Percentiles rank a stretch among this genome's conserved stretches.
These are phyloP conservation scores for Blastobotrys terrestris DNA, from an alignment of 805 yeast species.

Conservation along the genomic window DNA sequence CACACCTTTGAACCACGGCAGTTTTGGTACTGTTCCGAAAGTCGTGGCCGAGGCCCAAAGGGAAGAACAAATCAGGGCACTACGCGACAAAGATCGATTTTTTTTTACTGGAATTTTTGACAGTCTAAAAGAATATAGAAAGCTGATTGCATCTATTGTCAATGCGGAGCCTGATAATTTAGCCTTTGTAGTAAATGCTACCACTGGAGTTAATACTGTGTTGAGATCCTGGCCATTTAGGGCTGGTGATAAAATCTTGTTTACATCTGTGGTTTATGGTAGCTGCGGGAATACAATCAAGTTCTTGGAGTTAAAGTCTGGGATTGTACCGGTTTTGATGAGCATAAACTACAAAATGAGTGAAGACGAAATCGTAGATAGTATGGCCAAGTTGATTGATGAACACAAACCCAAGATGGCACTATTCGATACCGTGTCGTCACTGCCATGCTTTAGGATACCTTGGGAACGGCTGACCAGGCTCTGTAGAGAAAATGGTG, in stretches of 20 bases:
- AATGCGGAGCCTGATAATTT: slow-evolving; percentile 42
- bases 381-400: slow-evolving; percentile 25
- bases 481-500: slow-evolving; percentile 41
- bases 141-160: slow-evolving; percentile 38
- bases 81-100: slow-evolving; percentile 44
- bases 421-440: slow-evolving; percentile 50
- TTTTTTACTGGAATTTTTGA: slow-evolving; percentile 27
- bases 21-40: slow-evolving; percentile 53
- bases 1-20: slow-evolving; percentile 56
- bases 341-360: slow-evolving; percentile 19
- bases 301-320: slow-evolving; percentile 25
- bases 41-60: slow-evolving; percentile 39
- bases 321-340: slow-evolving; percentile 30
- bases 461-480: slow-evolving; percentile 48
- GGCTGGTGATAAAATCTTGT: slow-evolving; percentile 46
- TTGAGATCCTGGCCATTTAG: slow-evolving; percentile 48
- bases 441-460: slow-evolving; percentile 56
- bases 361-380: slow-evolving; percentile 36
- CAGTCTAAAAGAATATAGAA: slow-evolving; percentile 32
- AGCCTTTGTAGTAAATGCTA: slow-evolving; percentile 55
- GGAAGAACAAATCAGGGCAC: slow-evolving; percentile 27
- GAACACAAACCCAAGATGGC: slow-evolving; percentile 34
- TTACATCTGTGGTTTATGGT: slow-evolving; percentile 46
- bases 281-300: slow-evolving; percentile 46
- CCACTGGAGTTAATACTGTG: slow-evolving; percentile 52